These are phyloP conservation scores for Cryphonectria parasitica DNA, from an alignment of 2,329 filamentous ascomycete species.

Conservation along the genomic window DNA sequence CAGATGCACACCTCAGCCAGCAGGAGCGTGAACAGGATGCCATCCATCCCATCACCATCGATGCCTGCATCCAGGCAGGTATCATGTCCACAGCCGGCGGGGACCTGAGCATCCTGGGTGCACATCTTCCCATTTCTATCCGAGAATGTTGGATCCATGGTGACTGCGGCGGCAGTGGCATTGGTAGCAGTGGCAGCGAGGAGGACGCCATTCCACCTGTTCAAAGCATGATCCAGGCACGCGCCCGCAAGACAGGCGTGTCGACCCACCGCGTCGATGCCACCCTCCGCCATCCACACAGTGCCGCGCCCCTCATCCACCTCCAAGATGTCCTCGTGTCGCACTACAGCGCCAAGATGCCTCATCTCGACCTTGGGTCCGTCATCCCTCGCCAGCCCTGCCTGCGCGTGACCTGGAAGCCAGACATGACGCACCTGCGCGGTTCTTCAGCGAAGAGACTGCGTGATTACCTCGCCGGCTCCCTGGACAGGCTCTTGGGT, in stretches of 20 bases:
- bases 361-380: not conserved
- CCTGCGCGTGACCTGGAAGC: not conserved
- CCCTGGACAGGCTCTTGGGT: not conserved
- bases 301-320: not conserved
- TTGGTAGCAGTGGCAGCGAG: too few species aligned
- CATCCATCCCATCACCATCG: slow-evolving; percentile 45
- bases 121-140: not conserved
- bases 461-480: not conserved
- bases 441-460: not conserved
- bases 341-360: slow-evolving; percentile 3
- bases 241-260: not conserved
- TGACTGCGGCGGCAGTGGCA: not conserved
- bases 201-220: too few species aligned
- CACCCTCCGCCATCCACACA: not conserved
- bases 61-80: slow-evolving; percentile 38
- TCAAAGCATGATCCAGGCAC: not conserved
- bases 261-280: not conserved
- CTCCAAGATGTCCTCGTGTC: slow-evolving; percentile 1
- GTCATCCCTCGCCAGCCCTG: not conserved
- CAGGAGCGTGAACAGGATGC: slow-evolving; percentile 25
- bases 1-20: not conserved
- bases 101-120: not conserved
- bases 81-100: slow-evolving; percentile 6
- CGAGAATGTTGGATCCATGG: not conserved
- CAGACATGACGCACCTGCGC: not conserved